Evolutionary conservation across 2,329 filamentous ascomycete genomes (phyloP).

Genomic region (Colletotrichum zoysiae): DNA sequence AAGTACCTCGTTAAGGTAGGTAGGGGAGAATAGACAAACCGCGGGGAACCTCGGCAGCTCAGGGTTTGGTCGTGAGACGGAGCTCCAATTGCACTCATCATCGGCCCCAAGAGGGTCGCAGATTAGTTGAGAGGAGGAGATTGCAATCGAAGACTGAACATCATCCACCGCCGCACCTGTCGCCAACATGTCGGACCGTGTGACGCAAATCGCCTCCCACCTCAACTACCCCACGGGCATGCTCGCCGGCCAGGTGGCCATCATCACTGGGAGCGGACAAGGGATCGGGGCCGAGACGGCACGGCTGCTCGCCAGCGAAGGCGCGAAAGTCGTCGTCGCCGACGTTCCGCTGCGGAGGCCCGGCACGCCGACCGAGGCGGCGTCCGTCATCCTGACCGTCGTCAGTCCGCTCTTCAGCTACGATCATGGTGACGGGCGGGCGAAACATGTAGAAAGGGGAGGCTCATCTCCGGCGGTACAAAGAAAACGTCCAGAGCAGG

Average conservation of each 20-base stretch:
- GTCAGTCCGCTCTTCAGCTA: constrained; percentile 87
- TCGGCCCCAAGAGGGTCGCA: no score
- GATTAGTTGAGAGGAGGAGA: not conserved
- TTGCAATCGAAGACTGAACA: not conserved
- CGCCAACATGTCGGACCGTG: constrained; percentile 65
- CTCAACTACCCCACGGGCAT: constrained; percentile 86
- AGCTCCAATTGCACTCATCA: constrained; percentile 16
- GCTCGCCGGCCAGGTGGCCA: constrained; percentile 83
- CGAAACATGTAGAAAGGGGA: constrained; percentile 64
- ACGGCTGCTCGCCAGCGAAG: constrained; percentile 86
- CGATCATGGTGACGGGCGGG: constrained; percentile 87
- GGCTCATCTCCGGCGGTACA: not conserved
- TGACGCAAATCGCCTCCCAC: constrained; percentile 80
- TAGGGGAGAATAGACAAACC: constrained; percentile 21
- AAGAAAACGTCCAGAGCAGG: not conserved
- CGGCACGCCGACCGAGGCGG: constrained; percentile 84
- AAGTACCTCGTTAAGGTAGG: constrained; percentile 13
- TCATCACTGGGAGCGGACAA: constrained; percentile 88
- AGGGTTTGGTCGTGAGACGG: constrained; percentile 1
- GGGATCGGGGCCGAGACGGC: constrained; percentile 91
- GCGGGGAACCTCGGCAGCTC: constrained; percentile 43
- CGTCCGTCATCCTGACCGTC: constrained; percentile 80
- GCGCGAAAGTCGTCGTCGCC: constrained; percentile 84
- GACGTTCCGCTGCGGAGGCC: constrained; percentile 85
- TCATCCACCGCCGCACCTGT: not conserved